Base-by-base conservation (phyloP, 257 asterid genomes). In the Plantago ovata region DNA sequence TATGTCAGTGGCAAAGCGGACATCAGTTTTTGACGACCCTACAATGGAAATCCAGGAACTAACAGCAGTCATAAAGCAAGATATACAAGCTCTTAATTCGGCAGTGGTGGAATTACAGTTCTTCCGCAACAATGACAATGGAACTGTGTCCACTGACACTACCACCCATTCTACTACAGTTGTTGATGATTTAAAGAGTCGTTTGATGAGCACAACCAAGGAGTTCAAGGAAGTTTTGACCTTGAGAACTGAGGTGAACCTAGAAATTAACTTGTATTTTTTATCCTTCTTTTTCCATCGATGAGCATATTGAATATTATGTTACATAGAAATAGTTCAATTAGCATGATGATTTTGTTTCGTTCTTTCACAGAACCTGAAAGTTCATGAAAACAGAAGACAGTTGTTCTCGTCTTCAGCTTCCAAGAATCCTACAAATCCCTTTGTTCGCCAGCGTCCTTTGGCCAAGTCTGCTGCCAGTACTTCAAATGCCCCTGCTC, bases 191-290 rank as follows among this genome's bases (percentile, higher is more conserved):
- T 75, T 93, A 75, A 93, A 93, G 79, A 93, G 74, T 70, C 94
- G 94, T 46, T 72, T 93, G 75, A 86, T 93, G 97, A 77, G 79
- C 64, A 39, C 97, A 65, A 93, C 97, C 23, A 81, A 86, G 74
- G 97, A 93, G 76, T 89, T 93, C 77, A 89, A 89, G 80, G 94
- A 93, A 28, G 99, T 93, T 63, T 82, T 93, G 62, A 89, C 99
- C 70, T 71, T 70, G 85, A 79, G 99, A 60, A 93, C 99, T 48
- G 96, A 93, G 99, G 97, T 93, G 74, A 74, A 57, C 63, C 42
- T 40, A 22, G 58, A 41, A 36, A 39, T 54, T 66, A 38, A 22
- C 65, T 60, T 39, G 39, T 21, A 40, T 56, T 64, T 50, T 10
- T 11, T 56, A 13, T 57, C 53, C 23, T 24, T 16, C 7, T 45